Percentiles rank a stretch among this genome's conserved stretches.
These are phyloP conservation scores for Hypomyces rosellus DNA, from an alignment of 2,329 filamentous ascomycete species.

Conservation along the genomic window DNA sequence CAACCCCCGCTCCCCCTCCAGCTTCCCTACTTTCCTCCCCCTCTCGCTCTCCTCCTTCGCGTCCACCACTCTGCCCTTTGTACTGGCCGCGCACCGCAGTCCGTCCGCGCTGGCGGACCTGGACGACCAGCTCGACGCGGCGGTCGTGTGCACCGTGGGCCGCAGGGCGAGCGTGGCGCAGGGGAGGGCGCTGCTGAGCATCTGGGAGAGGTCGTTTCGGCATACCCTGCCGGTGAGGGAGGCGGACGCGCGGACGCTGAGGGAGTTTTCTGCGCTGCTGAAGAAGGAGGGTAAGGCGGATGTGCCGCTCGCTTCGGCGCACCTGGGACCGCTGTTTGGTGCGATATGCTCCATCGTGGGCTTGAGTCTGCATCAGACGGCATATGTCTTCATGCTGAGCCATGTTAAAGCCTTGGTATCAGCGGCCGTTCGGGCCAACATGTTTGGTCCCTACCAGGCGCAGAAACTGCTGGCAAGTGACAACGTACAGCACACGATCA, in stretches of 20 bases:
- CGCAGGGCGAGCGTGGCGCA: constrained; percentile 69
- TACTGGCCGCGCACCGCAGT: constrained; percentile 58
- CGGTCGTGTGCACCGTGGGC: constrained; percentile 72
- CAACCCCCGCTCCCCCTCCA: constrained; percentile 33
- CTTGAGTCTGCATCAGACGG: constrained; percentile 54
- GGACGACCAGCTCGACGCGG: constrained; percentile 72
- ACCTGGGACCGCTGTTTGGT: constrained; percentile 67
- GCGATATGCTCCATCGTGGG: constrained; percentile 57
- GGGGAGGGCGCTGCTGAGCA: constrained; percentile 64
- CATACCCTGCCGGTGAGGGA: constrained; percentile 22
- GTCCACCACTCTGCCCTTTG: constrained; percentile 67
- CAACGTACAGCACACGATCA: constrained; percentile 52
- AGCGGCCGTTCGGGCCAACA: constrained; percentile 68
- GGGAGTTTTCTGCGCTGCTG: constrained; percentile 32
- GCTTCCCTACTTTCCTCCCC: constrained; percentile 61
- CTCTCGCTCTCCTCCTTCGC: constrained; percentile 67
- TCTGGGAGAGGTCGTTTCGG: constrained; percentile 69
- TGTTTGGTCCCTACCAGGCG: constrained; percentile 75
- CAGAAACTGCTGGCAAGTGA: constrained; percentile 63
- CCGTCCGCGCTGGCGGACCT: constrained; percentile 47
- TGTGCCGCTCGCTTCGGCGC: constrained; percentile 47
- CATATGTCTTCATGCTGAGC: constrained; percentile 69
- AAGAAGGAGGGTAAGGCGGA: constrained; percentile 22
- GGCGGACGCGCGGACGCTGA: constrained; percentile 24
- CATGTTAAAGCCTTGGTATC: constrained; percentile 72